Evolutionary conservation across 805 yeast genomes (phyloP), one percentile per base, ranked within the genome.

Genomic region (Wickerhamomyces bisporus): DNA sequence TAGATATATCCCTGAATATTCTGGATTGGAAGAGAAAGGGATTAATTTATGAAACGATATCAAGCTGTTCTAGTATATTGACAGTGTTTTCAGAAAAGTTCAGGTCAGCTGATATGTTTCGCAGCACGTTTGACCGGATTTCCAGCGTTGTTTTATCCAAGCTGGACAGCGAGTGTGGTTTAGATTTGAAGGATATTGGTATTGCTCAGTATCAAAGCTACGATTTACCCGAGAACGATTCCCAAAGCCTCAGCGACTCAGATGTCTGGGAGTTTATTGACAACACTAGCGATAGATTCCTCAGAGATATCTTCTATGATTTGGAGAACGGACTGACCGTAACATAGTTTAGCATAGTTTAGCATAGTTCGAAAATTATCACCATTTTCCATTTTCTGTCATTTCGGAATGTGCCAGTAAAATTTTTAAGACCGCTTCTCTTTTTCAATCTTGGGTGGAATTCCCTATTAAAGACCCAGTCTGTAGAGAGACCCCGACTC

Each of bases 261-360:
- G 32, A 14, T 21, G 48, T 59, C 6, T 58, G 63, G 64, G 61
- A 58, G 36, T 59, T 59, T 35, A 39, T 60, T 26, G 55, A 57
- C 26, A 43, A 45, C 25, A 57, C 61, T 0, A 62, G 62, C 13
- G 64, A 59, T 31, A 45, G 41, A 21, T 57, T 50, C 37, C 35
- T 59, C 14, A 44, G 58, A 23, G 59, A 53, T 32, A 48, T 59
- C 14, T 57, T 54, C 33, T 44, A 43, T 34, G 62, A 60, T 36
- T 49, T 60, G 53, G 63, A 57, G 36, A 48, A 23, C 11, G 25
- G 25, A 23, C 25, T 23, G 11, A 23, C 8, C 25, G 25, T 23
- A n/a, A n/a, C n/a, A n/a, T n/a, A n/a, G n/a, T n/a, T n/a, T n/a
- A n/a, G n/a, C n/a, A n/a, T n/a, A n/a, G n/a, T n/a, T n/a, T n/a